A percentile compares a stretch with the other conserved stretches of the same genome.
Evolutionary conservation across 345 rosid genomes (phyloP).

Genomic region (Pseudoturritis turrita): DNA sequence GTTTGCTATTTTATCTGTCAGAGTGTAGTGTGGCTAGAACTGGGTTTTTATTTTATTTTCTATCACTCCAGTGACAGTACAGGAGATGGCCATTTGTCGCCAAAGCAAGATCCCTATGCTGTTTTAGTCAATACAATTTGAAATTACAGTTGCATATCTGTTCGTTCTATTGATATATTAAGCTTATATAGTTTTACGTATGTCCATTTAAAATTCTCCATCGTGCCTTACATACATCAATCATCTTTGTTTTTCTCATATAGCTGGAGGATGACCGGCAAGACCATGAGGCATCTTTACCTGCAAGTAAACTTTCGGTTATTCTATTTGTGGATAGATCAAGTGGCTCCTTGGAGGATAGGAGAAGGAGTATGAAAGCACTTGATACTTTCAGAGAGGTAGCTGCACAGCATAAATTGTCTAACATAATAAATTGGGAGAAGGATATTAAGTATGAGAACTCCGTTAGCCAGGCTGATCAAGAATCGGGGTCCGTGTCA

Average conservation of each 20-base stretch:
- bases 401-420: slow-evolving; percentile 40
- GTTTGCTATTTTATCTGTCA: background rate
- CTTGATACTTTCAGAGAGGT: slow-evolving; percentile 61
- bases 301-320: slow-evolving; percentile 65
- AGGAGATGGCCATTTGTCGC: background rate
- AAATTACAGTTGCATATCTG: background rate
- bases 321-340: slow-evolving; percentile 88
- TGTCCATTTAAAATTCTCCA: background rate
- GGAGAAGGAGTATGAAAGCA: slow-evolving; percentile 59
- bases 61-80: background rate
- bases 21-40: background rate
- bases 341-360: slow-evolving; percentile 47
- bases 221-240: background rate
- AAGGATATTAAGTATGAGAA: slow-evolving; percentile 31
- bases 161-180: background rate
- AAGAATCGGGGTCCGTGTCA: slow-evolving; percentile 32
- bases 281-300: slow-evolving; percentile 48
- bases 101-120: slow-evolving; percentile 4
- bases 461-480: slow-evolving; percentile 34
- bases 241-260: slow-evolving; percentile 23
- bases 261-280: slow-evolving; percentile 59
- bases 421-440: slow-evolving; percentile 30
- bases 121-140: background rate
- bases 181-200: background rate
- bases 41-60: background rate